Base-by-base conservation (phyloP, 805 yeast genomes). In the Candida incommunis region DNA sequence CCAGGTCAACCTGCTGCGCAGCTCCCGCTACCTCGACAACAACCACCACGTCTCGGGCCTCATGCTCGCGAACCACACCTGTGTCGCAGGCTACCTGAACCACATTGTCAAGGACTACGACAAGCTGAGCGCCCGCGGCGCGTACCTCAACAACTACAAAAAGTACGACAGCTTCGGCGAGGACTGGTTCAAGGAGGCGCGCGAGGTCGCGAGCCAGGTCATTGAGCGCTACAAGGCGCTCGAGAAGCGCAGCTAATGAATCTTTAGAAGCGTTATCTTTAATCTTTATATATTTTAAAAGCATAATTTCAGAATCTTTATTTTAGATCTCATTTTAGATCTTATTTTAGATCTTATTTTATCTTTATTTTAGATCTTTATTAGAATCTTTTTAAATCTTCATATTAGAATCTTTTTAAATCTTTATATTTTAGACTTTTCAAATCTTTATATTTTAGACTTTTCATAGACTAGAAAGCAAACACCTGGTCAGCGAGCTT, bases 401-500 rank as follows among this genome's bases (percentile, higher is more conserved):
- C n/a, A n/a, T n/a, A n/a, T n/a, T n/a, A n/a, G n/a, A n/a, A n/a
- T n/a, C n/a, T n/a, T n/a, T n/a, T n/a, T n/a, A n/a, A n/a, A n/a
- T n/a, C n/a, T n/a, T n/a, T n/a, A n/a, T n/a, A n/a, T n/a, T n/a
- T n/a, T n/a, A n/a, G n/a, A n/a, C n/a, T n/a, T n/a, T n/a, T n/a
- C n/a, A n/a, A n/a, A n/a, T n/a, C n/a, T n/a, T n/a, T n/a, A n/a
- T n/a, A n/a, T n/a, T n/a, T n/a, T n/a, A n/a, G n/a, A 3, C 25
- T 26, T 27, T 29, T 13, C 15, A 31, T 29, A 4, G 20, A 3
- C 62, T 73, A 88, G 58, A 88, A 88, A 22, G 82, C 82, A 66
- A 88, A 88, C 26, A 87, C 81, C 68, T 84, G 94, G 67, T 90
- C 96, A 46, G 85, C 94, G 62, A 83, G 73, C 66, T 86, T 85